A percentile compares a stretch with the other conserved stretches of the same genome.
Evolutionary conservation across 2,329 filamentous ascomycete genomes (phyloP).

Genomic region (Furcasterigmium sp.): DNA sequence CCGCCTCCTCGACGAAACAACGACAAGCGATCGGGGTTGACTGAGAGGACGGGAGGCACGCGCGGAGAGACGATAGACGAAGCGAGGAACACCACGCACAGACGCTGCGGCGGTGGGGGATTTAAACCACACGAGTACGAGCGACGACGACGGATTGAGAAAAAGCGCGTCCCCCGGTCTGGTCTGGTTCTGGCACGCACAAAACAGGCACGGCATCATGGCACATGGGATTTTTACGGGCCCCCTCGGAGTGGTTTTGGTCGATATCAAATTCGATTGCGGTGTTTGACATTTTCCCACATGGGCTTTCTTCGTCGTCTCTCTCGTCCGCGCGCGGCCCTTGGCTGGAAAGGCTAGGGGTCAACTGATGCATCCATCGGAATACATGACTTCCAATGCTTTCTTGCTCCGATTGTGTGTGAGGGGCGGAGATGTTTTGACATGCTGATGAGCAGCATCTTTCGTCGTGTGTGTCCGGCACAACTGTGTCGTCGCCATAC

Average conservation of each 20-base stretch:
- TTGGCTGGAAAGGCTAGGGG: too few species aligned
- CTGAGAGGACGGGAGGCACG: not conserved
- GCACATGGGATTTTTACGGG: not conserved
- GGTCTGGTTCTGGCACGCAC: not conserved
- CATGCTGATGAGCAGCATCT: too few species aligned
- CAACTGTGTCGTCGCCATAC: too few species aligned
- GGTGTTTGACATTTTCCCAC: constrained; percentile 1
- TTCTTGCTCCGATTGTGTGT: too few species aligned
- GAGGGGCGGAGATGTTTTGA: too few species aligned
- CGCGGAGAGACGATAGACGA: not conserved
- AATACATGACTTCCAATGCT: not conserved
- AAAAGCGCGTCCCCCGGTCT: not conserved
- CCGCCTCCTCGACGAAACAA: not conserved
- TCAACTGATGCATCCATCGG: not conserved
- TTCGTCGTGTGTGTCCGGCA: too few species aligned
- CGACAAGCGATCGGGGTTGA: not conserved
- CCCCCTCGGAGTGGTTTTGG: constrained; percentile 1
- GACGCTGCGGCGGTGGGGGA: not conserved
- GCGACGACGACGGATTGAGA: constrained; percentile 1
- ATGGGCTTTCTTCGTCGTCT: not conserved
- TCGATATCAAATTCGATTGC: constrained; percentile 1
- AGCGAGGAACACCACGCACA: not conserved
- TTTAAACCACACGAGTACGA: not conserved
- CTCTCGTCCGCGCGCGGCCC: too few species aligned
- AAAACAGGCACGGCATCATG: constrained; percentile 1